Percentiles rank a stretch among this genome's conserved stretches.
These are phyloP conservation scores for Rubus idaeus DNA, from an alignment of 306 rosid genomes.

Conservation along the genomic window DNA sequence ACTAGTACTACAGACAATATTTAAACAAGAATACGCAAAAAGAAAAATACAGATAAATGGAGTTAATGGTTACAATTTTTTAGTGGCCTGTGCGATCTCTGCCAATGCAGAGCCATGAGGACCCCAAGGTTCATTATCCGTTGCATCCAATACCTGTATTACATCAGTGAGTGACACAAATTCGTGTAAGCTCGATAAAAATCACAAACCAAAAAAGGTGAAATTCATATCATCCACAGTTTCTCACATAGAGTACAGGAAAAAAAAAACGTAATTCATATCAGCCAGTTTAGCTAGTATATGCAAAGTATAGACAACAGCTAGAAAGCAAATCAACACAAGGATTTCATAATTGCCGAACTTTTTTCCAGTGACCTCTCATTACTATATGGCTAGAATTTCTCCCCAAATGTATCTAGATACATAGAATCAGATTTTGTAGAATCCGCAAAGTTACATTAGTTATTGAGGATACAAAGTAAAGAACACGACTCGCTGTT, in stretches of 20 bases:
- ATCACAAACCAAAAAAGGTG: constrained; percentile 8
- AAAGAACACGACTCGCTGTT: not conserved
- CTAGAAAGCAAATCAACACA: not conserved
- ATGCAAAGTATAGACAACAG: not conserved
- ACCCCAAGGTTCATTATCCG: constrained; percentile 99
- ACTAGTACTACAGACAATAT: not conserved
- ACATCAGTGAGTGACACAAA: constrained; percentile 16
- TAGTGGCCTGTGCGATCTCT: constrained; percentile 93
- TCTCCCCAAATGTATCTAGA: not conserved
- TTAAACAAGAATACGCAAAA: constrained; percentile 4
- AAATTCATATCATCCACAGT: not conserved
- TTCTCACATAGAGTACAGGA: not conserved
- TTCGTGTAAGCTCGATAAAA: not conserved
- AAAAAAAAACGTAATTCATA: not conserved
- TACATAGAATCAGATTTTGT: not conserved
- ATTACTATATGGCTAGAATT: not conserved
- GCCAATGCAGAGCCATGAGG: constrained; percentile 95
- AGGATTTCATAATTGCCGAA: not conserved
- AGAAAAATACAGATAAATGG: not conserved
- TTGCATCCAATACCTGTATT: constrained; percentile 89
- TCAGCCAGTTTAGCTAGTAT: not conserved
- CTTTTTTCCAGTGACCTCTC: not conserved
- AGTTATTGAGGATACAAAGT: not conserved
- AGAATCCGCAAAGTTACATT: not conserved
- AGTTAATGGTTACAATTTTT: constrained; percentile 62